A percentile compares a stretch with the other conserved stretches of the same genome.
These are phyloP conservation scores for Vitis rupestris DNA, from an alignment of 164 flowering plant species.

Conservation along the genomic window DNA sequence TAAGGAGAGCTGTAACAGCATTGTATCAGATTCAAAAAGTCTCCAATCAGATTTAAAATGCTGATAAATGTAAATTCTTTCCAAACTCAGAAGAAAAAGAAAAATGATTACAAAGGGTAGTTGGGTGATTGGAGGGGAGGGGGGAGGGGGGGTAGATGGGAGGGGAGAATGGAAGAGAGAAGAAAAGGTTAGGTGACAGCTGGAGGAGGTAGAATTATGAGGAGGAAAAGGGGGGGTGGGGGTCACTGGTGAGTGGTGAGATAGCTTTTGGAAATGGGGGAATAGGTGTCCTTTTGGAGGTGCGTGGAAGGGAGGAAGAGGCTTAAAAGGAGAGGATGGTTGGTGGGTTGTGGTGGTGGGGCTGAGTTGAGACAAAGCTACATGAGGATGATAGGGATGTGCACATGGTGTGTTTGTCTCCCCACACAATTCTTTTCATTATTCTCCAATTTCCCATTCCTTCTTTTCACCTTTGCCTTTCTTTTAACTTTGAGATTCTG, in stretches of 20 bases:
- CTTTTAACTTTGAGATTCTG: not conserved
- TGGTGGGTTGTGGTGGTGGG: slow-evolving; percentile 15
- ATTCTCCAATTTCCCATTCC: too few species aligned
- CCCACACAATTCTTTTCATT: slow-evolving; percentile 7
- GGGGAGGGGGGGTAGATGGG: not conserved
- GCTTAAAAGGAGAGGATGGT: slow-evolving; percentile 3
- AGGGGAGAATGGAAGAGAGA: not conserved
- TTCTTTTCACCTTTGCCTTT: slow-evolving; percentile 6
- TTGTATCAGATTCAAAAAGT: too few species aligned
- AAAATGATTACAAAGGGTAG: not conserved
- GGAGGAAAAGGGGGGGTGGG: not conserved
- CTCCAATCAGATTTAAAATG: too few species aligned
- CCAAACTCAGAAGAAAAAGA: too few species aligned
- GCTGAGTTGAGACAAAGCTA: slow-evolving; percentile 9
- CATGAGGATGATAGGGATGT: slow-evolving; percentile 26
- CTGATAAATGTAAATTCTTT: too few species aligned
- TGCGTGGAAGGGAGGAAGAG: slow-evolving; percentile 4
- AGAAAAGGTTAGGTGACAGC: slow-evolving; percentile 21
- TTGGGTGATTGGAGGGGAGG: not conserved
- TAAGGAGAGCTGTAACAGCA: too few species aligned
- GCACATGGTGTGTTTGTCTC: slow-evolving; percentile 28
- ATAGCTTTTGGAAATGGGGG: slow-evolving; percentile 7
- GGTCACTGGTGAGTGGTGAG: too few species aligned
- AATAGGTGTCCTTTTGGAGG: slow-evolving; percentile 1
- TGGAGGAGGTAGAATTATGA: slow-evolving; percentile 8